phyloP scores from a whole-genome alignment of 768 basidiomycete species.

The Ramaria sp. region DNA sequence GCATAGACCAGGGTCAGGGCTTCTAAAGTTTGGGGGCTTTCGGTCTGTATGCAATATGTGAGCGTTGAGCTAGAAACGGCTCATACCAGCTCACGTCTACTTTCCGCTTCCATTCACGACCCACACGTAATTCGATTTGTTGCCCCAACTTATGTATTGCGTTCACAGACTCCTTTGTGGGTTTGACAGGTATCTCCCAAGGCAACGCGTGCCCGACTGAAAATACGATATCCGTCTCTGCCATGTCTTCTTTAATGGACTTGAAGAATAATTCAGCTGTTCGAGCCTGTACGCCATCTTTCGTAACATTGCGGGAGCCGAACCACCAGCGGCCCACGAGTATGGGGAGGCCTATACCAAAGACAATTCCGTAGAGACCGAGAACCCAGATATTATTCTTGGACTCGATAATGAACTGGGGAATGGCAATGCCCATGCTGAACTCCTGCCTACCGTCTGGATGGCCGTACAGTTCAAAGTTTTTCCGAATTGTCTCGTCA shows the following conservation, averaged over 20 bases:
- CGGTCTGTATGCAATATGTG: neutral
- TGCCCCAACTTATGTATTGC: constrained; percentile 40
- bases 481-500: constrained; percentile 85
- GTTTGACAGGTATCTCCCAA: constrained; percentile 36
- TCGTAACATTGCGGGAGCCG: constrained; percentile 77
- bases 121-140: constrained; percentile 27
- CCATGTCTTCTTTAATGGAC: constrained; percentile 67
- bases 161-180: constrained; percentile 19
- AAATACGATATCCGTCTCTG: constrained; percentile 59
- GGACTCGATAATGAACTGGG: constrained; percentile 85
- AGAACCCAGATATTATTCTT: constrained; percentile 90
- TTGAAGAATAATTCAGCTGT: constrained; percentile 89
- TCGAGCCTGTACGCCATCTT: constrained; percentile 75
- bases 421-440: constrained; percentile 90
- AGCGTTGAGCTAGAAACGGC: neutral
- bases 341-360: constrained; percentile 78
- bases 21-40: constrained; percentile 18
- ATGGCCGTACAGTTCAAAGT: constrained; percentile 82
- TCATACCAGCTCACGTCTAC: constrained; percentile 37
- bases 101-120: constrained; percentile 16
- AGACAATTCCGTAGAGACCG: constrained; percentile 75
- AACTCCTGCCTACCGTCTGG: constrained; percentile 96
- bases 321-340: constrained; percentile 98
- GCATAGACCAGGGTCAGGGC: constrained; percentile 75
- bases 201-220: constrained; percentile 57